phyloP scores from a whole-genome alignment of 768 basidiomycete species.

The Termitomyces sp. region DNA sequence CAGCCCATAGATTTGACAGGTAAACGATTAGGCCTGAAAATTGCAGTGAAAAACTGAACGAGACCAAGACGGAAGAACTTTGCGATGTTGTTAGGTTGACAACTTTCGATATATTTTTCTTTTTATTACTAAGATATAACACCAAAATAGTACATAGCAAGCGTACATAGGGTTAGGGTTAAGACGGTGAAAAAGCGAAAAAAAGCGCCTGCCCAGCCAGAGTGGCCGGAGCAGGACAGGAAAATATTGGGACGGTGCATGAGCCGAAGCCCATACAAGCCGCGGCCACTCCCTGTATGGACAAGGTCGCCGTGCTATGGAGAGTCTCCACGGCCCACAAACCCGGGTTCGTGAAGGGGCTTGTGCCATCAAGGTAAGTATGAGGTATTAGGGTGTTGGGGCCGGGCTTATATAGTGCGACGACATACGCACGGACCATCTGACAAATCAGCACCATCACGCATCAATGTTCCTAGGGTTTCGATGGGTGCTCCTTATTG shows the following conservation, averaged over 20 bases:
- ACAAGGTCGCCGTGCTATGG: constrained; percentile 75
- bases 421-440: constrained; percentile 12
- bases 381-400: constrained; percentile 24
- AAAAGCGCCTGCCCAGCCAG: constrained; percentile 43
- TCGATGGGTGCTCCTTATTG: too few species aligned
- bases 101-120: background rate
- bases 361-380: constrained; percentile 68
- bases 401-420: background rate
- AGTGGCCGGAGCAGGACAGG: constrained; percentile 55
- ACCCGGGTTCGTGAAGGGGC: constrained; percentile 52
- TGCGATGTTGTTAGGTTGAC: too few species aligned
- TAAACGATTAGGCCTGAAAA: too few species aligned
- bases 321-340: constrained; percentile 55
- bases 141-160: background rate
- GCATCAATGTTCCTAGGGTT: background rate
- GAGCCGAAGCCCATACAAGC: constrained; percentile 61
- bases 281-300: constrained; percentile 52
- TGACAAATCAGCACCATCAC: background rate
- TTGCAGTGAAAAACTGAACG: too few species aligned
- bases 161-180: constrained; percentile 4
- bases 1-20: too few species aligned
- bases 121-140: background rate
- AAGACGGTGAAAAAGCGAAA: constrained; percentile 5
- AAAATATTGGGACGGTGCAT: constrained; percentile 67
- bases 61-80: too few species aligned